Percentiles rank a stretch among this genome's conserved stretches.
Conservation (phyloP, 768 basidiomycete genomes). For the Boletus rubropictus region DNA sequence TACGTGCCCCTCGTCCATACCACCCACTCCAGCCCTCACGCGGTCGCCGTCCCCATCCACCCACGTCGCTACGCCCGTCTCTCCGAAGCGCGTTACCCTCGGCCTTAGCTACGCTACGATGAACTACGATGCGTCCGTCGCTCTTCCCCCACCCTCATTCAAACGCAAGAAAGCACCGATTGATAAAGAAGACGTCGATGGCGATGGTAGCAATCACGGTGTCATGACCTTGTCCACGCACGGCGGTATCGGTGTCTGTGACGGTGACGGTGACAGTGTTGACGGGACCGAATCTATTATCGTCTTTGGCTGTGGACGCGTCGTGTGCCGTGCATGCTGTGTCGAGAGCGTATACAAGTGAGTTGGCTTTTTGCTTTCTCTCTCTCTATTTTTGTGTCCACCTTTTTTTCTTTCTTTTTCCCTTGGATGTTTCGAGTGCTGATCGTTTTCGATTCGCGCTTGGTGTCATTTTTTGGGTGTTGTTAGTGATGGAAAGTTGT, state of each 20-base stretch:
- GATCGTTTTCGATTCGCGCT: not conserved
- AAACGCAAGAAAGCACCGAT: constrained; percentile 28
- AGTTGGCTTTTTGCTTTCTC: constrained; percentile 13
- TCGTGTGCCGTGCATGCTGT: constrained; percentile 32
- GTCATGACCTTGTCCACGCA: not conserved
- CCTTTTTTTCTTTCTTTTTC: not conserved
- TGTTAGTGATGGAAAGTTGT: constrained; percentile 28
- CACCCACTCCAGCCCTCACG: constrained; percentile 35
- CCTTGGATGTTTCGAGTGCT: constrained; percentile 9
- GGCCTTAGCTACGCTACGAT: constrained; percentile 19
- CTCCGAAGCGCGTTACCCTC: constrained; percentile 28
- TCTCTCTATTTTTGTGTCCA: not conserved
- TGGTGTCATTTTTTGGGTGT: not conserved
- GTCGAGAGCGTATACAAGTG: constrained; percentile 34
- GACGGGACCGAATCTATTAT: constrained; percentile 11
- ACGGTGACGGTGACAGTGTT: not conserved
- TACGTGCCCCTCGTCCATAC: constrained; percentile 27
- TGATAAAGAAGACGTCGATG: constrained; percentile 20
- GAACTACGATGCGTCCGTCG: constrained; percentile 13
- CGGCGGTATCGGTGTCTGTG: not conserved
- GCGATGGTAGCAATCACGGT: not conserved
- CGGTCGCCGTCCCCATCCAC: constrained; percentile 29
- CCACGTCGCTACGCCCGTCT: constrained; percentile 9
- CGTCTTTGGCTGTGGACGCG: constrained; percentile 32
- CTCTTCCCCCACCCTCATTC: not conserved